Base-by-base conservation (phyloP, 805 yeast genomes). In the Novakomyces olei region DNA sequence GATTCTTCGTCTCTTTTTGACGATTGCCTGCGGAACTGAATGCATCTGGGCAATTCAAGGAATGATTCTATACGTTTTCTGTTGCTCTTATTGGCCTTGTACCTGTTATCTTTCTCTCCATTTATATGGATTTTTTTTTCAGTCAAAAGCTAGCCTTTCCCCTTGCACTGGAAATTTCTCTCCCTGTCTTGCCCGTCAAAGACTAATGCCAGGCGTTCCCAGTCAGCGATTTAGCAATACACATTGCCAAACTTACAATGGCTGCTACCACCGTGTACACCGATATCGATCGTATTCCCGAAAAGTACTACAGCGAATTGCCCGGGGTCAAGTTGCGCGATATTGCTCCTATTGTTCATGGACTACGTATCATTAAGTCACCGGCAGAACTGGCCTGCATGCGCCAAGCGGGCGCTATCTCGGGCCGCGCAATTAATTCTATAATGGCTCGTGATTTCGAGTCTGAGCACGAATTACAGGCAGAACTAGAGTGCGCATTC, bases 401-500 rank as follows among this genome's bases (percentile, higher is more conserved):
- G 88, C 68, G 85, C 40, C 59, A 60, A 30, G 93, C 93, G 0
- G 83, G 83, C 2, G 68, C 67, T 42, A 72, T 80, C 12, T 78
- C 93, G 5, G 76, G 83, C 5, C 58, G 74, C 34, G 92, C 85
- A 1, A 80, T 71, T 47, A 85, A 85, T 48, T 64, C 66, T 40
- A 93, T 96, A 0, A 76, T 71, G 45, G 72, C 77, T 2, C 57
- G 59, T 36, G 61, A 64, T 22, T 67, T 85, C 44, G 51, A 53
- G 29, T 68, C 74, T 5, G 99, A 88, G 50, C 67, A 74, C 47
- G 72, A 80, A 2, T 58, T 88, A 24, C 76, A 77, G 15, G 67
- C 92, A 6, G 81, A 61, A 47, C 55, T 88, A 37, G 92, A 85
- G 40, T 78, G 78, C 49, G 64, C 72, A 44, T 85, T 88, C 49